These are phyloP conservation scores for Isochrysis galbana DNA, from an alignment of 78 protist genomes.

Conservation along the genomic window DNA sequence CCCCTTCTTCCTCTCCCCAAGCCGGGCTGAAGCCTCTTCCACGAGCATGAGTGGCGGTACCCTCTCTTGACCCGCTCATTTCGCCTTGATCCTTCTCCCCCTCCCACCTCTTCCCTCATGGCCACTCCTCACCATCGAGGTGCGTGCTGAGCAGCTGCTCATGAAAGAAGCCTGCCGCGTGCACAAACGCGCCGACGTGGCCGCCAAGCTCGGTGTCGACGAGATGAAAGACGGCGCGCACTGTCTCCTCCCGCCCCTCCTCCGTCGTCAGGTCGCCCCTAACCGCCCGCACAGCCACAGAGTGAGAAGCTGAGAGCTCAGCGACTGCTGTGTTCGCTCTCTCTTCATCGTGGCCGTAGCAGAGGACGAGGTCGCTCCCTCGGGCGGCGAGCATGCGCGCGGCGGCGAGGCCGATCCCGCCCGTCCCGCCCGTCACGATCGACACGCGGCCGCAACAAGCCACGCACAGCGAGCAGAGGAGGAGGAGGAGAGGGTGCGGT, in stretches of 20 bases:
- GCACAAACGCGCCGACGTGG: background rate
- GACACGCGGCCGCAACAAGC: background rate
- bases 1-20: no score
- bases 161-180: conserved; percentile 6
- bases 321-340: background rate
- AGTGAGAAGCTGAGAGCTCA: background rate
- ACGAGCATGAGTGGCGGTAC: no score
- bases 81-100: no score
- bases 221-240: background rate
- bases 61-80: no score
- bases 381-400: background rate
- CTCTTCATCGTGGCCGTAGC: background rate
- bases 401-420: conserved; percentile 9
- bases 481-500: no score
- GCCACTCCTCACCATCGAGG: no score
- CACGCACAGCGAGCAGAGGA: background rate
- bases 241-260: background rate
- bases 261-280: conserved; percentile 6
- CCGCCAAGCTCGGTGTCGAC: background rate
- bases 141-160: background rate
- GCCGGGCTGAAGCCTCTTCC: no score
- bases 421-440: conserved; percentile 15
- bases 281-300: background rate
- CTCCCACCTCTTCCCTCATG: no score
- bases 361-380: background rate